Base-by-base conservation (phyloP, 108 stramenopile species). In the Aurantiochytrium sp. region DNA sequence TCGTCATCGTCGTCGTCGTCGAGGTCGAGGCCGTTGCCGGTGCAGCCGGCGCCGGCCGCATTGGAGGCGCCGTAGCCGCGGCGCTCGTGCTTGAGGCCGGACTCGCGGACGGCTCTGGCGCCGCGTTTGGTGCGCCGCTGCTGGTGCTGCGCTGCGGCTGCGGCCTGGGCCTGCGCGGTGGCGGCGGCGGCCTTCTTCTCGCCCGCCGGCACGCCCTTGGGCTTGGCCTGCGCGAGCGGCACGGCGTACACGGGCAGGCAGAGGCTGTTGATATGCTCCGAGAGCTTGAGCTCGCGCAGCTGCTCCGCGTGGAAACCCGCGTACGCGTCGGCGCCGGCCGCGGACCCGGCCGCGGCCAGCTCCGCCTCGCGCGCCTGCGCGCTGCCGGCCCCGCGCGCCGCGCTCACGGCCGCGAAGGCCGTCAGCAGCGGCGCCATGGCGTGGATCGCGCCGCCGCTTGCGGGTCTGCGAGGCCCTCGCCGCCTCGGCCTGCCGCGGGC, bases 161-260 rank as follows among this genome's bases (percentile, higher is more conserved):
- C 60, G 5, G 60, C n/a, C 64, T 42, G 42, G 14, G 8, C 18
- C 42, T 28, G 64, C 64, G 8, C 4, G 10, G 8, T 28, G 21
- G 4, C 21, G 8, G 14, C 18, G 42, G 14, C 21, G 21, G 42
- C 64, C 35, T 28, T 42, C 21, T 69, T 23, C 14, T 14, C 64
- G 64, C 18, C 35, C 3, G 64, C 35, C 64, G 35, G 25, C 35
- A 10, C 35, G 21, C 18, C 42, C 21, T 14, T 18, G 35, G 64
- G 64, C 64, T 14, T 14, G 6, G 76, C 64, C 10, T n/a, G 64
- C 0, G 10, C 19, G 76, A 28, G 49, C 49, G 76, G 76, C 16
- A 53, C 25, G 23, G 76, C 76, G 76, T 83, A 83, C 16, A 83
- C 76, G 76, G 76, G 76, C 5, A 83, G 23, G 51, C 76, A 83